Base-by-base conservation (phyloP, 441 rosid species). In the Kokia cookei region DNA sequence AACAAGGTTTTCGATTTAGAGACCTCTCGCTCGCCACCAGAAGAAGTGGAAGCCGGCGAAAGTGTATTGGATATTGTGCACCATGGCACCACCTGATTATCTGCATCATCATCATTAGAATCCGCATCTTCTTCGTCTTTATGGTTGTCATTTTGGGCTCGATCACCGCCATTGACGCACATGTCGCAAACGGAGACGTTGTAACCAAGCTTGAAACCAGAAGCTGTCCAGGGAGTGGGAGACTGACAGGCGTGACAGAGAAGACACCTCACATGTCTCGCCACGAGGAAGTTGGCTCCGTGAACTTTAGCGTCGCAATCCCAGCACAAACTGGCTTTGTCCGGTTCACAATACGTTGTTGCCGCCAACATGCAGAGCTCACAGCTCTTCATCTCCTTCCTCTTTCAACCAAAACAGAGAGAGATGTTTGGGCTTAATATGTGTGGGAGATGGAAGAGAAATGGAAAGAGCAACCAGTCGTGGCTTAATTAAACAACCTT, bases 241-340 rank as follows among this genome's bases (percentile, higher is more conserved):
- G 86, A 84, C 45, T 85, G 87, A 69, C 98, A 94, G 1, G 81
- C 40, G 69, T 75, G 81, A 75, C 98, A 94, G 53, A 94, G 96
- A 22, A 94, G 92, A 42, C 78, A 77, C 2, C 98, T 81, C 1
- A 83, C 71, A 79, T 94, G 99, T 7, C 91, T 78, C 1, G 97
- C 98, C 1, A 91, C 97, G 10, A 94, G 90, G 84, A 92, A 93
- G 83, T 94, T 94, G 71, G 98, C 99, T 14, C 91, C 88, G 83
- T 94, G 99, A 60, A 94, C 97, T 61, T 83, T 86, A 27, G 83
- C 84, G 73, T 94, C 98, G 79, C 98, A 94, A 74, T 75, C 81
- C 96, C 96, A 93, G 75, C 99, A 94, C 4, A 94, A 84, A 81
- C 83, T 81, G 1, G 98, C 99, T 64, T 89, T 82, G 80, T 94